Conservation (phyloP, 129 eudicot species). For the Mikania micrantha region DNA sequence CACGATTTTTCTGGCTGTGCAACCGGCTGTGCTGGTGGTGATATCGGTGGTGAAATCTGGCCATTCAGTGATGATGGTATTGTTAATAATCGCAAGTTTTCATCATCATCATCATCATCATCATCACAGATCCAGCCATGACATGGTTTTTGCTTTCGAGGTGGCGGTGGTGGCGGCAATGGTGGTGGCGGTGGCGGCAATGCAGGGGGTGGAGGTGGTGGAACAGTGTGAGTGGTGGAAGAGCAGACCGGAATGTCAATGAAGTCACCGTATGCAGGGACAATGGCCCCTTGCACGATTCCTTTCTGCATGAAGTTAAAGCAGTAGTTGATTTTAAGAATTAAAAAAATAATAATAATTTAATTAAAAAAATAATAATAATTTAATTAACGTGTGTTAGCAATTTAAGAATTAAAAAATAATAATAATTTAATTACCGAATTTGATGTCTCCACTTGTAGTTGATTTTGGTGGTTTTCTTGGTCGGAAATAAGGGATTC, state of each 20-base stretch:
- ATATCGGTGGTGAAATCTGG: conserved; percentile 1
- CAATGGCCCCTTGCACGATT: background rate
- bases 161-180: background rate
- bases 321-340: too few species aligned
- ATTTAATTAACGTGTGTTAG: conserved; percentile 3
- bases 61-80: conserved; percentile 11
- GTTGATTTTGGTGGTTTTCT: background rate
- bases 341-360: too few species aligned
- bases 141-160: conserved; percentile 18
- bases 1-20: too few species aligned
- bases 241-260: conserved; percentile 17
- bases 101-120: conserved; percentile 25
- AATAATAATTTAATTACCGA: background rate
- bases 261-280: background rate
- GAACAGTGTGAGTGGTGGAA: conserved; percentile 6
- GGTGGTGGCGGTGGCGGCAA: background rate
- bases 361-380: background rate
- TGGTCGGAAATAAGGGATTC: conserved; percentile 31
- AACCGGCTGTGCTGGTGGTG: background rate
- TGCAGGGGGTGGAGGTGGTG: conserved; percentile 7
- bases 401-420: too few species aligned
- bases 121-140: conserved; percentile 27
- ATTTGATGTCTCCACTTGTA: background rate
- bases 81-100: conserved; percentile 11
- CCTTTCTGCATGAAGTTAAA: background rate